phyloP scores from a whole-genome alignment of 768 basidiomycete genomes.

The Phanerochaete carnosa region DNA sequence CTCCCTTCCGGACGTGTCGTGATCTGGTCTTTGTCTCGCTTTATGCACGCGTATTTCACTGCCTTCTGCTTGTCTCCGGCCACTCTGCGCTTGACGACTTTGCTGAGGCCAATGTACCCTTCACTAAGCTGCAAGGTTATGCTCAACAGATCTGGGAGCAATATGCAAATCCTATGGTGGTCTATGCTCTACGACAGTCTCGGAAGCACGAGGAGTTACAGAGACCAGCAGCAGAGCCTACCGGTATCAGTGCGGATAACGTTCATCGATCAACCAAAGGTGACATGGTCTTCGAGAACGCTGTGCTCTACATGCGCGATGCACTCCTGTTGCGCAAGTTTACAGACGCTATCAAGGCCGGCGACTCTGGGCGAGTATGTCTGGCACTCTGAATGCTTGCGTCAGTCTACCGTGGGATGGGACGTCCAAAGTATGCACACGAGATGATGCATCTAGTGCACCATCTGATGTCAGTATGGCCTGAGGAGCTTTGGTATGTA shows the following conservation, averaged over 20 bases:
- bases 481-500: background rate
- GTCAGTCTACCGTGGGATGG: background rate
- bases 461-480: slow-evolving; percentile 1
- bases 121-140: background rate
- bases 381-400: slow-evolving; percentile 16
- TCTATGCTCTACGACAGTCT: background rate
- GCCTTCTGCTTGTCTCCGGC: slow-evolving; percentile 27
- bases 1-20: slow-evolving; percentile 30
- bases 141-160: background rate
- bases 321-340: slow-evolving; percentile 27
- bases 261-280: background rate
- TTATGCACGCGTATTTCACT: slow-evolving; percentile 32
- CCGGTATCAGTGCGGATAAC: too few species aligned
- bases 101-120: background rate
- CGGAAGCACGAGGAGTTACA: background rate
- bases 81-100: slow-evolving; percentile 19
- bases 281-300: slow-evolving; percentile 18
- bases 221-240: background rate
- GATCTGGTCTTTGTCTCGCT: slow-evolving; percentile 34
- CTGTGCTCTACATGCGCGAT: slow-evolving; percentile 29
- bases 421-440: background rate
- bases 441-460: background rate
- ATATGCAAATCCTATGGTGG: background rate
- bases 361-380: slow-evolving; percentile 24
- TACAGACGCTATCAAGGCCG: slow-evolving; percentile 27